Evolutionary conservation across 352 stramenopile species (phyloP).

Genomic region (Phytopythium oedochilum): DNA sequence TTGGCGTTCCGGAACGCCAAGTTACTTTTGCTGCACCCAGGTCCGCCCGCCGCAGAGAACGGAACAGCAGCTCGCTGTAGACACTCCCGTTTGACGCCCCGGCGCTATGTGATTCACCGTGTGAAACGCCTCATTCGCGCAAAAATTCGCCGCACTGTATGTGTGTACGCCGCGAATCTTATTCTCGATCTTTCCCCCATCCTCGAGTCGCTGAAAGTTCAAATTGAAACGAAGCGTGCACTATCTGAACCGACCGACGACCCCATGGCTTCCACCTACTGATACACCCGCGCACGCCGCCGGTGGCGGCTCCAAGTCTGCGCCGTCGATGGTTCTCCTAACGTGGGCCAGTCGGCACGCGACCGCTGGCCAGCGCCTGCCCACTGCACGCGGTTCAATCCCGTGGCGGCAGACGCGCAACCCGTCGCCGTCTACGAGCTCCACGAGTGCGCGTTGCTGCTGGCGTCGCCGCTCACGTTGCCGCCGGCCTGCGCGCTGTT

Average conservation of each 20-base stretch:
- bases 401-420: slow-evolving; percentile 8
- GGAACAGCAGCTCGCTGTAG: no score
- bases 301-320: not conserved
- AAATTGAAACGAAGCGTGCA: not conserved
- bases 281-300: not conserved
- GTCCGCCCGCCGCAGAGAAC: no score
- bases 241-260: not conserved
- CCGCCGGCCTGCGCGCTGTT: slow-evolving; percentile 37
- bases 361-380: not conserved
- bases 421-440: slow-evolving; percentile 48
- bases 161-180: not conserved
- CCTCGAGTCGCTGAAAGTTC: not conserved
- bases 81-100: no score
- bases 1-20: no score
- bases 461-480: slow-evolving; percentile 39
- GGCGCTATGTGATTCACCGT: no score
- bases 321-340: slow-evolving; percentile 2
- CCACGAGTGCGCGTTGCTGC: slow-evolving; percentile 61
- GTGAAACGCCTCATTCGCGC: not conserved
- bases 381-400: slow-evolving; percentile 5
- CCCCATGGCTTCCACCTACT: slow-evolving; percentile 1
- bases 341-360: not conserved
- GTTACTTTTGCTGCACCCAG: no score
- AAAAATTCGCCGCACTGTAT: not conserved
- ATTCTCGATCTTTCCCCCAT: not conserved